These are phyloP conservation scores for Chrysoporthe puriensis DNA, from an alignment of 2,329 filamentous ascomycete genomes.

Conservation along the genomic window DNA sequence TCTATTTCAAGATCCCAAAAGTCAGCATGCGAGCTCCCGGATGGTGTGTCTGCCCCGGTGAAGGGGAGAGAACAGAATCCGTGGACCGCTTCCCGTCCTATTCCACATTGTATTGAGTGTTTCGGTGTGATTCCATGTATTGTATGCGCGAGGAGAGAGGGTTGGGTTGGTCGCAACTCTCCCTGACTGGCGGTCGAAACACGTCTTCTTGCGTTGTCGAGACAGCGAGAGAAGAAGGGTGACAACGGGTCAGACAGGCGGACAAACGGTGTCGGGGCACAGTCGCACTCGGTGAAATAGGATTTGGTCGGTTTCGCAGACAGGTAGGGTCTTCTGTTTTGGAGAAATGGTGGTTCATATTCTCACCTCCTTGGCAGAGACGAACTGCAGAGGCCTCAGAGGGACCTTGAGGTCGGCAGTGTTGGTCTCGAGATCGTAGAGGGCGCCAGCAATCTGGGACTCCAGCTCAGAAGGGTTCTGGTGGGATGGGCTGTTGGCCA, in stretches of 20 bases:
- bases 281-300: constrained; percentile 47
- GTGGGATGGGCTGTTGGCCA: constrained; percentile 93
- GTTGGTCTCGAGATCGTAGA: constrained; percentile 99
- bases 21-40: constrained; percentile 79
- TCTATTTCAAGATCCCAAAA: constrained; percentile 71
- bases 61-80: constrained; percentile 46
- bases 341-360: constrained; percentile 30
- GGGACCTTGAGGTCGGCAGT: constrained; percentile 96
- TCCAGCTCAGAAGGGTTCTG: constrained; percentile 97
- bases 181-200: background rate
- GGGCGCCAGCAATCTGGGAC: constrained; percentile 93
- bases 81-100: constrained; percentile 78
- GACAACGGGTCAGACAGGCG: constrained; percentile 14
- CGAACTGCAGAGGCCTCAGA: constrained; percentile 97
- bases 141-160: constrained; percentile 2
- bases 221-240: background rate
- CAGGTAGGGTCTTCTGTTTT: constrained; percentile 2
- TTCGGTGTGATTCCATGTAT: constrained; percentile 12
- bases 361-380: constrained; percentile 99
- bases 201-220: background rate
- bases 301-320: constrained; percentile 37
- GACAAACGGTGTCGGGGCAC: constrained; percentile 25
- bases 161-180: background rate
- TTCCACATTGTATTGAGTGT: constrained; percentile 49
- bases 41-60: constrained; percentile 39